These are phyloP conservation scores for Chlorella sp. DNA, from an alignment of 139 green algal genomes.

Conservation along the genomic window DNA sequence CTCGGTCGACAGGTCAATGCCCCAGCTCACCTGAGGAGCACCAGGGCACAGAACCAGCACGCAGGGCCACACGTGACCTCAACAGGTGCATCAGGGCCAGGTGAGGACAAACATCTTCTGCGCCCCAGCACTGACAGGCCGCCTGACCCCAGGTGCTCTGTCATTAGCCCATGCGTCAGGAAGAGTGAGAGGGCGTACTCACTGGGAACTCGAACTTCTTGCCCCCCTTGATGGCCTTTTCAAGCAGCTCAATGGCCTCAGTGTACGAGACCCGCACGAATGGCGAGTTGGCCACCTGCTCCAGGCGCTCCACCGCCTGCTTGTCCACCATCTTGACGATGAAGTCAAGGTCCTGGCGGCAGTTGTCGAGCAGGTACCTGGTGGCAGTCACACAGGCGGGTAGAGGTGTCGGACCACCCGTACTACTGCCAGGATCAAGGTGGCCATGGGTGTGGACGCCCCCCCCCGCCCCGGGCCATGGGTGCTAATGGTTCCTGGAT, in stretches of 20 bases:
- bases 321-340: conserved; percentile 84
- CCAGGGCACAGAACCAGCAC: neutral
- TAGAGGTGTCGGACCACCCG: no score
- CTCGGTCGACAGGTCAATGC: conserved; percentile 85
- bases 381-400: neutral
- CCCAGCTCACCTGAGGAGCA: conserved; percentile 68
- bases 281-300: conserved; percentile 65
- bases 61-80: no score
- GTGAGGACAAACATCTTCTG: no score
- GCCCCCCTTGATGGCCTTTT: conserved; percentile 61
- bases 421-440: no score
- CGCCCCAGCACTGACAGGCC: no score
- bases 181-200: no score
- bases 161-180: no score
- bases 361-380: conserved; percentile 60
- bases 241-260: conserved; percentile 85
- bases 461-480: no score
- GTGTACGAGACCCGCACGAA: conserved; percentile 93
- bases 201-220: conserved; percentile 85
- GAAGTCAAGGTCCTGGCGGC: conserved; percentile 44
- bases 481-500: no score
- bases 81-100: no score
- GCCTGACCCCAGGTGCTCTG: no score
- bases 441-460: no score
- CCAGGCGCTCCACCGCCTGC: conserved; percentile 65